A percentile compares a stretch with the other conserved stretches of the same genome.
Conservation (phyloP, 1,139 yeast genomes). For the Geotrichum australiense region DNA sequence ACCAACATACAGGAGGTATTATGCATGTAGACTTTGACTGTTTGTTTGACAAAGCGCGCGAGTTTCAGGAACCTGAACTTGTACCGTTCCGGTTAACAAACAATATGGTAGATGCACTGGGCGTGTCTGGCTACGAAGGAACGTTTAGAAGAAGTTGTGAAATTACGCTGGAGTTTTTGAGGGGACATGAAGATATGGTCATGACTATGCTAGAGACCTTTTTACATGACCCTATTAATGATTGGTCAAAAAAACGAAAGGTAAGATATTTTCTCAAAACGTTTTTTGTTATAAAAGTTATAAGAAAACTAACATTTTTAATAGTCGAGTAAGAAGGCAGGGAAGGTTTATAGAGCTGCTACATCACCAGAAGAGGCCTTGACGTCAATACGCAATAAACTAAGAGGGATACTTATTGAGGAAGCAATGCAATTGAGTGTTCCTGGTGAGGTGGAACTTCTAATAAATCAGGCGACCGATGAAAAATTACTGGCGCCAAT, state of each 20-base stretch:
- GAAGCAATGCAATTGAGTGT: conserved; percentile 86
- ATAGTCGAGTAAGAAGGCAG: conserved; percentile 17
- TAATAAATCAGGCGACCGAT: conserved; percentile 78
- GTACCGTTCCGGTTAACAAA: conserved; percentile 92
- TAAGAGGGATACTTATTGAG: conserved; percentile 75
- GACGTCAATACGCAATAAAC: conserved; percentile 65
- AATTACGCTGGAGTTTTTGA: conserved; percentile 64
- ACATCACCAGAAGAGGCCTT: conserved; percentile 60
- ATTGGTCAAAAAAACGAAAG: conserved; percentile 24
- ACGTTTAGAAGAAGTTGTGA: conserved; percentile 80
- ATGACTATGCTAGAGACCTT: conserved; percentile 91
- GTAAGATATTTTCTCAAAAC: conserved; percentile 4
- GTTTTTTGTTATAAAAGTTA: not conserved
- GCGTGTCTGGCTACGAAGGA: conserved; percentile 87
- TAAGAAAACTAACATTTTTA: conserved; percentile 1
- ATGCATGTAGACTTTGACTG: conserved; percentile 97
- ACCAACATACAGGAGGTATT: conserved; percentile 68
- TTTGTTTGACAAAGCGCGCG: conserved; percentile 61
- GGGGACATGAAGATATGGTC: conserved; percentile 78
- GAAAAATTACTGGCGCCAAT: conserved; percentile 65
- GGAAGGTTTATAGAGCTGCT: conserved; percentile 29
- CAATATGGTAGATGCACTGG: conserved; percentile 86
- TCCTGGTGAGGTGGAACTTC: conserved; percentile 85
- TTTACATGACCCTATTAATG: conserved; percentile 79
- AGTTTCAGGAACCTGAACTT: conserved; percentile 72